Evolutionary conservation across 1,284 basidiomycete species (phyloP), one percentile per base, ranked within the genome.

Genomic region (Rhodotorula glutinis): DNA sequence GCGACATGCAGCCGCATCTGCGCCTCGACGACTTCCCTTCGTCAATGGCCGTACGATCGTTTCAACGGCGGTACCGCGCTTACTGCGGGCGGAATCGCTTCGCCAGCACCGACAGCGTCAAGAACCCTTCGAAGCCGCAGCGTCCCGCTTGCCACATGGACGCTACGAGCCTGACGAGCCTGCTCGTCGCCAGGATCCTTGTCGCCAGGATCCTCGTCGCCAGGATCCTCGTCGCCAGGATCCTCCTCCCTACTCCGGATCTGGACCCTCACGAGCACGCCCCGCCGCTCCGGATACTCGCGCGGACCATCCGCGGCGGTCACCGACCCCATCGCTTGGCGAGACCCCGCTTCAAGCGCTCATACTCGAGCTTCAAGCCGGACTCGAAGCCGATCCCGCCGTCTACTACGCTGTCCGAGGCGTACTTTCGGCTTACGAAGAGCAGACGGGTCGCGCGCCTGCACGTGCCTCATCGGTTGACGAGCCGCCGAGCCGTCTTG

Each of bases 321-420:
- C 11, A 9, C 25, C 7, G 33, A 5, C 3, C 11, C 8, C 25
- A 5, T 13, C 33, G 11, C 11, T 38, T 4, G 44, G 38, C 13
- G 11, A n/a, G 23, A 29, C 30, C 17, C 54, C n/a, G 4, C 25
- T n/a, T 9, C 44, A 33, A 23, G 30, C 9, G 2, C 29, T 68
- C n/a, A 33, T 68, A 9, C 16, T 27, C 19, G 59, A 58, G 27
- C 16, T 68, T 52, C 54, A 64, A 30, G 8, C 8, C 3, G 55
- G 60, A 10, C 59, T 68, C 30, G 29, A 41, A 21, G 11, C 21
- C 7, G 62, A 68, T 8, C 53, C 62, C 23, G 44, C 55, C 0
- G 56, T 60, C 1, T 68, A 62, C 62, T 68, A 68, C 47, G 57
- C 56, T 3, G 21, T 68, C 9, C 64, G 61, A 23, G 66, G 66